These are phyloP conservation scores for Pseudocercospora fijiensis DNA, from an alignment of 2,329 filamentous ascomycete species.

Conservation along the genomic window DNA sequence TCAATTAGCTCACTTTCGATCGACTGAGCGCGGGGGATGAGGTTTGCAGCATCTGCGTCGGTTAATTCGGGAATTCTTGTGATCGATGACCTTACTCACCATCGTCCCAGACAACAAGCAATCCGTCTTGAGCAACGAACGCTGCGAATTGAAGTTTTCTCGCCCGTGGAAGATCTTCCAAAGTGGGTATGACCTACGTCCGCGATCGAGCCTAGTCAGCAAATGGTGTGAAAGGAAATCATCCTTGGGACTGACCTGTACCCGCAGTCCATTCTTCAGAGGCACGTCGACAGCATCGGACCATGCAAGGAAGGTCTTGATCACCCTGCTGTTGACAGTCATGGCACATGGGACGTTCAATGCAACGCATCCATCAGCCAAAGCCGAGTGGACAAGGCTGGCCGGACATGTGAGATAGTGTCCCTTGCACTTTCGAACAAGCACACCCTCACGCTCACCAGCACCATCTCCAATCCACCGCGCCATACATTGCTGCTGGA, in stretches of 20 bases:
- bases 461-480: constrained; percentile 71
- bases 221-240: background rate
- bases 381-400: constrained; percentile 60
- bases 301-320: constrained; percentile 74
- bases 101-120: constrained; percentile 81
- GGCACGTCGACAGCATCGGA: constrained; percentile 72
- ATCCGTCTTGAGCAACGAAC: constrained; percentile 68
- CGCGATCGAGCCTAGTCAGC: constrained; percentile 53
- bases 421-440: constrained; percentile 64
- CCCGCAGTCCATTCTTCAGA: constrained; percentile 70
- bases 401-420: constrained; percentile 73
- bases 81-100: constrained; percentile 34
- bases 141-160: constrained; percentile 79
- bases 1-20: constrained; percentile 78
- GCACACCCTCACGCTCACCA: constrained; percentile 68
- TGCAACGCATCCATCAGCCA: constrained; percentile 64
- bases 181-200: constrained; percentile 70
- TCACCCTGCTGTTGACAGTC: constrained; percentile 76
- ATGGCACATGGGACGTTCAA: constrained; percentile 77
- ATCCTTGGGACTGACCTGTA: constrained; percentile 50
- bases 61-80: background rate
- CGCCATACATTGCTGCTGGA: constrained; percentile 73
- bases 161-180: constrained; percentile 68
- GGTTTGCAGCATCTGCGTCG: constrained; percentile 58
- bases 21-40: constrained; percentile 66